phyloP scores from a whole-genome alignment of 1,284 basidiomycete species.

The Irpex sp. region DNA sequence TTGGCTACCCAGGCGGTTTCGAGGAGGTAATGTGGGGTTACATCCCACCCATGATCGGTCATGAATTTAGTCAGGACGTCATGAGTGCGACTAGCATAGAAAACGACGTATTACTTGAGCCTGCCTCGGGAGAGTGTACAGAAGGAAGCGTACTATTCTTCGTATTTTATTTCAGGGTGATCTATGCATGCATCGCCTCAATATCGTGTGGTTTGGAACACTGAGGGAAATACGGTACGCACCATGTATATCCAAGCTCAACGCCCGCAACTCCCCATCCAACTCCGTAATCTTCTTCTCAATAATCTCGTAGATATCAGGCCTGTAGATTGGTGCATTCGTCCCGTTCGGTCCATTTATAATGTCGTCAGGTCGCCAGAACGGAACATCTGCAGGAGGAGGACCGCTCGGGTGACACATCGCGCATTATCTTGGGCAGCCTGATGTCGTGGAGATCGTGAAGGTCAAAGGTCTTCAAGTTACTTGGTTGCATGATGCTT shows the following conservation, averaged over 20 bases:
- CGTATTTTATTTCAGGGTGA: constrained; percentile 24
- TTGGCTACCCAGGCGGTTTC: constrained; percentile 76
- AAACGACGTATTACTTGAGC: background rate
- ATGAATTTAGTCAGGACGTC: constrained; percentile 53
- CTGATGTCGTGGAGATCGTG: background rate
- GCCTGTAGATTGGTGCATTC: constrained; percentile 15
- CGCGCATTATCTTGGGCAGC: background rate
- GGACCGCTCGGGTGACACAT: constrained; percentile 7
- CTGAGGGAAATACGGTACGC: background rate
- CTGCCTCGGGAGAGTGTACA: background rate
- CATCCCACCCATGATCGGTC: constrained; percentile 52
- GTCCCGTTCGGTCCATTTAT: constrained; percentile 2
- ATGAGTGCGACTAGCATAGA: constrained; percentile 39
- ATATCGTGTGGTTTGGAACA: background rate
- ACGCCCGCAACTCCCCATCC: constrained; percentile 42
- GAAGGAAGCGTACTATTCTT: constrained; percentile 25
- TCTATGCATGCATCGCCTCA: constrained; percentile 8
- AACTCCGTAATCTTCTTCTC: constrained; percentile 50
- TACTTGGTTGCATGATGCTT: background rate
- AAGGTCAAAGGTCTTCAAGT: background rate
- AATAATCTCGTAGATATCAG: constrained; percentile 44
- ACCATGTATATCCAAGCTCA: constrained; percentile 69
- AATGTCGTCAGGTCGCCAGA: constrained; percentile 11
- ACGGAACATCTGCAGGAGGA: background rate
- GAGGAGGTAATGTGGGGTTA: constrained; percentile 59